A percentile compares a stretch with the other conserved stretches of the same genome.
These are phyloP conservation scores for Pulveroboletus sp. DNA, from an alignment of 768 basidiomycete species.

Conservation along the genomic window DNA sequence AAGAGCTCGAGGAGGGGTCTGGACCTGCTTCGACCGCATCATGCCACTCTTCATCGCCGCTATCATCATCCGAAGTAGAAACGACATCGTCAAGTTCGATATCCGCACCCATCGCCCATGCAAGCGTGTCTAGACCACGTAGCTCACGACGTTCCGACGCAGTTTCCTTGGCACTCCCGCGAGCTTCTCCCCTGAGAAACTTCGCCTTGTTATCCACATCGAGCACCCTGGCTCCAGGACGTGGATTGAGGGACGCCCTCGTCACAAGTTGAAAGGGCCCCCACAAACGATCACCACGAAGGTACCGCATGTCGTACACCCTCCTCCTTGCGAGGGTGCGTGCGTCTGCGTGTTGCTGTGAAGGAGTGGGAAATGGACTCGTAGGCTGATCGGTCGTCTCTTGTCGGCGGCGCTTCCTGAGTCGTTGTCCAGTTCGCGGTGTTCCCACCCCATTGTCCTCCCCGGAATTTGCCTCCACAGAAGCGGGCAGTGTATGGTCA, in stretches of 20 bases:
- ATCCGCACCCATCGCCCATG: conserved; percentile 17
- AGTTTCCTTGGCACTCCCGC: background rate
- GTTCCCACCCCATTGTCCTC: background rate
- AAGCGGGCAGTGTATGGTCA: background rate
- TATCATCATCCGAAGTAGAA: conserved; percentile 14
- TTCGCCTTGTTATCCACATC: background rate
- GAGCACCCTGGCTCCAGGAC: background rate
- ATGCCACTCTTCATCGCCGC: conserved; percentile 23
- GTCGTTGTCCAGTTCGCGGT: background rate
- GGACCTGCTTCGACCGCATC: background rate
- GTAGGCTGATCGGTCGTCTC: background rate
- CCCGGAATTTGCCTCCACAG: background rate
- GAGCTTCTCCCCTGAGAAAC: background rate
- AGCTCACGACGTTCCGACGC: background rate
- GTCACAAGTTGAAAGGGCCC: conserved; percentile 25
- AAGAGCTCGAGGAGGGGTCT: background rate
- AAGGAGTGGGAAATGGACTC: conserved; percentile 12
- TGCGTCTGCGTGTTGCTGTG: conserved; percentile 21
- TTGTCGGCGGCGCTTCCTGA: background rate
- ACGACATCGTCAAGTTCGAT: conserved; percentile 9
- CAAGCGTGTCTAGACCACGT: conserved; percentile 10
- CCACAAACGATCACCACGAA: conserved; percentile 28
- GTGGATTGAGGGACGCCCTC: background rate
- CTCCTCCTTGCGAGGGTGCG: conserved; percentile 27
- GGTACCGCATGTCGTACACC: conserved; percentile 32